These are phyloP conservation scores for Hyphodiscus sp. DNA, from an alignment of 2,329 filamentous ascomycete species.

Conservation along the genomic window DNA sequence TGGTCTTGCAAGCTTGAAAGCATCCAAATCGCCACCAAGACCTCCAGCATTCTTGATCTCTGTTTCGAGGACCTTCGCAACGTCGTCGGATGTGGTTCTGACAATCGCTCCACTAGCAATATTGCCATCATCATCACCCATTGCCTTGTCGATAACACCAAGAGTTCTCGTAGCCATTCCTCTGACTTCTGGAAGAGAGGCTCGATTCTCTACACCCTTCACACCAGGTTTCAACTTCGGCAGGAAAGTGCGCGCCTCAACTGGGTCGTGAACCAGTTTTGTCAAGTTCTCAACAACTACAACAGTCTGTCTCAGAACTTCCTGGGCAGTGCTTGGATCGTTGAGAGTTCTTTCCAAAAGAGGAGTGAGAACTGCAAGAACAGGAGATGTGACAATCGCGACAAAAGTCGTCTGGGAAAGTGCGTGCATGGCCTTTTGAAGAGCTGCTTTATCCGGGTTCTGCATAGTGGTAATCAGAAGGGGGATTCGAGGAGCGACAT, in stretches of 20 bases:
- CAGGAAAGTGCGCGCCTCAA: conserved; percentile 90
- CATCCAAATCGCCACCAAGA: conserved; percentile 52
- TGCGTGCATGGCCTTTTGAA: conserved; percentile 94
- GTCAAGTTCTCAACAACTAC: conserved; percentile 98
- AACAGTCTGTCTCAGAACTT: conserved; percentile 90
- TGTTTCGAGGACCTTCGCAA: conserved; percentile 66
- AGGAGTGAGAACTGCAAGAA: conserved; percentile 88
- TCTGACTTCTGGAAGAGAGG: conserved; percentile 89
- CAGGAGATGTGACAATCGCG: conserved; percentile 88
- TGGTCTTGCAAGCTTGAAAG: conserved; percentile 60
- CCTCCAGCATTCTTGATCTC: conserved; percentile 67
- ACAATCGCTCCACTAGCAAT: conserved; percentile 47
- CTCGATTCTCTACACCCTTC: conserved; percentile 77
- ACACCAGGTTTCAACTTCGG: conserved; percentile 93
- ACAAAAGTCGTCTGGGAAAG: conserved; percentile 98
- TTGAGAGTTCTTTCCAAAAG: conserved; percentile 92
- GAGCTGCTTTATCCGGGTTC: conserved; percentile 77
- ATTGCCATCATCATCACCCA: conserved; percentile 64
- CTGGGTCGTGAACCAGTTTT: conserved; percentile 91
- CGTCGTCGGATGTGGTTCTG: conserved; percentile 65
- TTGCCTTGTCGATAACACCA: conserved; percentile 86
- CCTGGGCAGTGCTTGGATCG: conserved; percentile 82
- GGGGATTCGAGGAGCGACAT: conserved; percentile 86
- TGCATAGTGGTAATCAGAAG: conserved; percentile 93
- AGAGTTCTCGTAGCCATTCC: conserved; percentile 80